phyloP scores from a whole-genome alignment of 164 flowering plant species.

The Stephania cephalantha region DNA sequence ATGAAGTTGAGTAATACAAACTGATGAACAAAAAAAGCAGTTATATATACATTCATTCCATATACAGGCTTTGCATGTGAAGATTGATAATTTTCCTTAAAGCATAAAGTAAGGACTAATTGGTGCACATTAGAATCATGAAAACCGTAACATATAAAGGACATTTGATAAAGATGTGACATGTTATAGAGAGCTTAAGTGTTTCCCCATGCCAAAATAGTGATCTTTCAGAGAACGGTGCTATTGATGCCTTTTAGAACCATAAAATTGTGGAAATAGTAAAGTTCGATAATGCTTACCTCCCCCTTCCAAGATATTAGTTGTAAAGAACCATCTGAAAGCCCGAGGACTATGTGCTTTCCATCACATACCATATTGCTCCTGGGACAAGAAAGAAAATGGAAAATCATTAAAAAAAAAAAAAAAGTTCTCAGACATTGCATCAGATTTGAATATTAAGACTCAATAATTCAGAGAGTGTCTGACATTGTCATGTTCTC shows the following conservation, averaged over 20 bases:
- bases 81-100: not conserved
- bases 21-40: too few species aligned
- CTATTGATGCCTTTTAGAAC: not conserved
- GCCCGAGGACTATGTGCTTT: constrained; percentile 77
- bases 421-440: constrained; percentile 1
- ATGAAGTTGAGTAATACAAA: too few species aligned
- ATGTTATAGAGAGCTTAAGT: not conserved
- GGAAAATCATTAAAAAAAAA: not conserved
- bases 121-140: constrained; percentile 1
- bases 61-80: too few species aligned
- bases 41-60: too few species aligned
- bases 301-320: constrained; percentile 96
- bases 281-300: constrained; percentile 35
- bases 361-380: constrained; percentile 87
- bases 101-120: not conserved
- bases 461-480: not conserved
- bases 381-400: constrained; percentile 34
- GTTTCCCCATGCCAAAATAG: not conserved
- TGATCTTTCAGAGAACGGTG: not conserved
- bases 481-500: constrained; percentile 57
- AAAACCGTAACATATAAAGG: not conserved
- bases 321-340: constrained; percentile 78
- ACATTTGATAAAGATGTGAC: not conserved
- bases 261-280: not conserved
- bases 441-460: not conserved